Evolutionary conservation across 1,139 yeast genomes (phyloP).

Genomic region (Hyphopichia wangnamkhiaoensis): DNA sequence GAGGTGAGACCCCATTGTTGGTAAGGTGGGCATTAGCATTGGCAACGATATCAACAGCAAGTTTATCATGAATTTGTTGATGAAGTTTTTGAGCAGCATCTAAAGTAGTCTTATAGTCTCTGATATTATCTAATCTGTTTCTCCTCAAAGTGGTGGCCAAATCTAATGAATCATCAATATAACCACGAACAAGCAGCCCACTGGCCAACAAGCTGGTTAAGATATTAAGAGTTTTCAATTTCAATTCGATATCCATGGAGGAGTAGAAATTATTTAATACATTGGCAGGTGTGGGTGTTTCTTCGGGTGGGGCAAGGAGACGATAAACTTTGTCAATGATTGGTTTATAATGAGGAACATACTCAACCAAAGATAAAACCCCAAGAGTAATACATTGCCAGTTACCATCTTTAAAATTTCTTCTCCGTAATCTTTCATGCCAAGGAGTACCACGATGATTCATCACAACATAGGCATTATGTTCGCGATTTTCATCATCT

Average conservation of each 20-base stretch:
- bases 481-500: constrained; percentile 25
- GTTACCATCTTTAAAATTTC: constrained; percentile 79
- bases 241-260: constrained; percentile 47
- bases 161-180: constrained; percentile 71
- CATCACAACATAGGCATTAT: constrained; percentile 58
- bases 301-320: constrained; percentile 57
- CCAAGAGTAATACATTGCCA: constrained; percentile 85
- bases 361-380: constrained; percentile 60
- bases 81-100: constrained; percentile 55
- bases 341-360: constrained; percentile 54
- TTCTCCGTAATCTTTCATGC: constrained; percentile 73
- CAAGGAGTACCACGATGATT: constrained; percentile 67
- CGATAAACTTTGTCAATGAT: constrained; percentile 49
- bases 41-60: constrained; percentile 10
- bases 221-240: constrained; percentile 55
- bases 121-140: constrained; percentile 65
- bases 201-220: constrained; percentile 58
- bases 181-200: constrained; percentile 59
- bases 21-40: not conserved
- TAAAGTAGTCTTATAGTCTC: constrained; percentile 54
- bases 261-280: constrained; percentile 54
- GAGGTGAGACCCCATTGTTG: not conserved
- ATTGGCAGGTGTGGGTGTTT: constrained; percentile 49
- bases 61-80: constrained; percentile 32
- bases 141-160: constrained; percentile 64